Evolutionary conservation across 2,329 filamentous ascomycete species (phyloP).

Genomic region (Fusarium siculi): DNA sequence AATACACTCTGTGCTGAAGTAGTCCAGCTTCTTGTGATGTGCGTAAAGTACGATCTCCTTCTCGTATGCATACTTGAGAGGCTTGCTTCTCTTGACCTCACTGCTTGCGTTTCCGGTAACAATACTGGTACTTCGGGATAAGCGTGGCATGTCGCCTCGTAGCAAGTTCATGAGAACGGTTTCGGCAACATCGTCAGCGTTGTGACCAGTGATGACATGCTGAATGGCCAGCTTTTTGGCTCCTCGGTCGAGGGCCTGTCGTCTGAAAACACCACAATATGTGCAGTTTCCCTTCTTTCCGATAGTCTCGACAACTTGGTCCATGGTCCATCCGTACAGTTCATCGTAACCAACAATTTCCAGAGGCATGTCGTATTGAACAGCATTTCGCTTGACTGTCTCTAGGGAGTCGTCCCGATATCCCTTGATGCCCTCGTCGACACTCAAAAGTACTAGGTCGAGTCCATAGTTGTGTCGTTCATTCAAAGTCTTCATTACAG

Average conservation of each 20-base stretch:
- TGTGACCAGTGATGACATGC: constrained; percentile 97
- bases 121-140: constrained; percentile 91
- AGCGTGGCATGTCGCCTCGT: constrained; percentile 85
- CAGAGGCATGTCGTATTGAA: constrained; percentile 90
- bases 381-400: constrained; percentile 93
- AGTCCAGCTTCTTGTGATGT: constrained; percentile 95
- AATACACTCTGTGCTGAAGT: constrained; percentile 98
- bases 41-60: constrained; percentile 99
- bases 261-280: constrained; percentile 95
- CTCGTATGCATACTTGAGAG: constrained; percentile 97
- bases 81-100: constrained; percentile 94
- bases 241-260: constrained; percentile 92
- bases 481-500: constrained; percentile 93
- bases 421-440: constrained; percentile 97
- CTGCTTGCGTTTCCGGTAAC: constrained; percentile 81
- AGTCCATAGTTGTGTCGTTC: constrained; percentile 88
- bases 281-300: constrained; percentile 99
- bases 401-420: constrained; percentile 96
- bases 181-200: constrained; percentile 96
- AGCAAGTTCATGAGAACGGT: constrained; percentile 98
- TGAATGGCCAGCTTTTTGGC: constrained; percentile 87
- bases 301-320: constrained; percentile 94
- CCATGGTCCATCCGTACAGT: constrained; percentile 99
- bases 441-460: constrained; percentile 85
- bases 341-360: constrained; percentile 94